Evolutionary conservation across 2,329 filamentous ascomycete genomes (phyloP).

Genomic region (Aspergillus viridinutans): DNA sequence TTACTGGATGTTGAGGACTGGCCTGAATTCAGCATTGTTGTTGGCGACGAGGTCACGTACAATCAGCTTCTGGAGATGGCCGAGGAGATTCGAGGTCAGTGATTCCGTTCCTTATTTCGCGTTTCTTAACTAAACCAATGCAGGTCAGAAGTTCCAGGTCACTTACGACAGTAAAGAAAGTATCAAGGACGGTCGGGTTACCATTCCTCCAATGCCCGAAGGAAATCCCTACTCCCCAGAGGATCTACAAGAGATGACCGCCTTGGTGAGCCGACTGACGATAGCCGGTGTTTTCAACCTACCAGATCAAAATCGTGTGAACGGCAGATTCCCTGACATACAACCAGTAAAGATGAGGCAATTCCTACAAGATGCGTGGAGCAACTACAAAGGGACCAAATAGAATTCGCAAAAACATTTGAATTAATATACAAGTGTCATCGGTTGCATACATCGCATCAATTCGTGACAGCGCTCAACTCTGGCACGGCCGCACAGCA

Average conservation of each 20-base stretch:
- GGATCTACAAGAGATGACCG: conserved; percentile 24
- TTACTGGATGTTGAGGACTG: conserved; percentile 43
- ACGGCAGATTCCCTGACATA: conserved; percentile 19
- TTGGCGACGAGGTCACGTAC: conserved; percentile 42
- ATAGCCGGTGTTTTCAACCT: conserved; percentile 27
- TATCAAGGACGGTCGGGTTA: conserved; percentile 32
- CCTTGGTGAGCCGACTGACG: conserved; percentile 25
- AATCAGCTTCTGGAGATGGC: conserved; percentile 45
- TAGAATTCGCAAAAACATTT: background rate
- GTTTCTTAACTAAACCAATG: background rate
- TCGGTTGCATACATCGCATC: background rate
- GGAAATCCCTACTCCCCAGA: conserved; percentile 14
- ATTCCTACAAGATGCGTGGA: conserved; percentile 15
- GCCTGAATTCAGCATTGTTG: conserved; percentile 36
- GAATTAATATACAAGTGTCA: background rate
- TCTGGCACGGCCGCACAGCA: background rate
- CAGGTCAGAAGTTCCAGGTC: conserved; percentile 35
- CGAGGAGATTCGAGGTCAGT: conserved; percentile 40
- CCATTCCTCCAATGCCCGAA: conserved; percentile 25
- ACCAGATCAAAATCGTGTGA: conserved; percentile 21
- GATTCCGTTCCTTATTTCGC: background rate
- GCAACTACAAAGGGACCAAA: background rate
- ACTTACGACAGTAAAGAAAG: conserved; percentile 30
- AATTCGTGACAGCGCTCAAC: background rate
- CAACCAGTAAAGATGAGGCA: conserved; percentile 20